Conservation (phyloP, 1,139 yeast genomes). For the Sugiyamaella neomexicana region DNA sequence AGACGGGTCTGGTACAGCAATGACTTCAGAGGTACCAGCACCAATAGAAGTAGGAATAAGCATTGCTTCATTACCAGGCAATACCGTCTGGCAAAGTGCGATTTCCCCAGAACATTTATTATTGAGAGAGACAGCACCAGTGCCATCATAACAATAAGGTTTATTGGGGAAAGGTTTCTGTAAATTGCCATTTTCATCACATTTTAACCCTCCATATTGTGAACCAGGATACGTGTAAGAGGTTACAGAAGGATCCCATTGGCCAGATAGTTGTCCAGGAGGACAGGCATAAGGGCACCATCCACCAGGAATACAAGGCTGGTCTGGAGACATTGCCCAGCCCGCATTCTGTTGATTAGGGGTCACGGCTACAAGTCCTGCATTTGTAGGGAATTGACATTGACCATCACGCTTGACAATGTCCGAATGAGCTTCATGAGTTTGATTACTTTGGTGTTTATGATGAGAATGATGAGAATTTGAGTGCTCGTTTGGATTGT, state of each 20-base stretch:
- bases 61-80: slow-evolving; percentile 95
- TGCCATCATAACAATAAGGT: slow-evolving; percentile 69
- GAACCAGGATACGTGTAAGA: slow-evolving; percentile 85
- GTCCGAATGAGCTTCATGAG: not conserved
- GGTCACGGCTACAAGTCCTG: slow-evolving; percentile 69
- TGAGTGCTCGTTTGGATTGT: not conserved
- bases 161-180: slow-evolving; percentile 60
- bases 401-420: slow-evolving; percentile 41
- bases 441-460: not conserved
- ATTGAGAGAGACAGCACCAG: slow-evolving; percentile 64
- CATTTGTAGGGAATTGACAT: slow-evolving; percentile 65
- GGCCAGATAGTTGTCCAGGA: slow-evolving; percentile 78
- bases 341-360: slow-evolving; percentile 63
- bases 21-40: slow-evolving; percentile 47
- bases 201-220: slow-evolving; percentile 76
- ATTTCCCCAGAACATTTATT: slow-evolving; percentile 53
- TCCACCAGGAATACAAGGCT: slow-evolving; percentile 65
- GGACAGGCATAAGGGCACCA: slow-evolving; percentile 91
- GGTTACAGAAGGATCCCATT: slow-evolving; percentile 66
- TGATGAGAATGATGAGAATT: slow-evolving; percentile 7
- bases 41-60: slow-evolving; percentile 74
- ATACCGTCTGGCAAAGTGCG: slow-evolving; percentile 88
- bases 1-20: slow-evolving; percentile 83
- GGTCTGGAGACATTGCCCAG: slow-evolving; percentile 86
- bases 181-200: slow-evolving; percentile 67